These are phyloP conservation scores for Cladophialophora chaetospira DNA, from an alignment of 2,329 filamentous ascomycete species.

Conservation along the genomic window DNA sequence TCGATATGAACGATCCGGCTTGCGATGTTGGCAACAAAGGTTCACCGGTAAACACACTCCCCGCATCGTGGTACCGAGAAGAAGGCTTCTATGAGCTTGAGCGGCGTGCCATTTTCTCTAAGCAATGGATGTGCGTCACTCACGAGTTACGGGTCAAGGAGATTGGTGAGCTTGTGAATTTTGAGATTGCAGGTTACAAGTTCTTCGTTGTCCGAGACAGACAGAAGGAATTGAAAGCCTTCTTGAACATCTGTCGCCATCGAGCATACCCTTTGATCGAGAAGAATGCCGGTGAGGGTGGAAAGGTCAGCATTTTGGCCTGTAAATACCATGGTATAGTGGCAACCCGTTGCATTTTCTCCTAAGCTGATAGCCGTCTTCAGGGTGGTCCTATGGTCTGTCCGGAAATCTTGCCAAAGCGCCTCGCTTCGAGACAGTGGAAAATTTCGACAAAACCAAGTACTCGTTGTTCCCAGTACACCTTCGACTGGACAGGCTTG, in stretches of 20 bases:
- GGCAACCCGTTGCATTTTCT: neutral
- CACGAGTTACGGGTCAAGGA: conserved; percentile 51
- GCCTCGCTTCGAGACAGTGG: conserved; percentile 58
- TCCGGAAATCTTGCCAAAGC: conserved; percentile 62
- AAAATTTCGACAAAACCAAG: conserved; percentile 58
- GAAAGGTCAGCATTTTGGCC: conserved; percentile 48
- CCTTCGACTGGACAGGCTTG: conserved; percentile 24
- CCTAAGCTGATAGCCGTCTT: conserved; percentile 34
- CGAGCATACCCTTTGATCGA: conserved; percentile 58
- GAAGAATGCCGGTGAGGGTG: conserved; percentile 22
- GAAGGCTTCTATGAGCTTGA: conserved; percentile 53
- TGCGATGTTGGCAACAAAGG: neutral
- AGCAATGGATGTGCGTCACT: conserved; percentile 49
- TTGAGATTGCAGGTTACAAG: conserved; percentile 50
- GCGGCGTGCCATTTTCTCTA: conserved; percentile 52
- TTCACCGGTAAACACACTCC: conserved; percentile 35
- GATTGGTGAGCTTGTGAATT: conserved; percentile 45
- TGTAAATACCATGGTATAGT: conserved; percentile 60
- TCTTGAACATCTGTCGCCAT: conserved; percentile 66
- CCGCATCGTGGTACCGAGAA: conserved; percentile 56
- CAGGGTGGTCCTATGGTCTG: conserved; percentile 60
- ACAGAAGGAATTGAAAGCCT: conserved; percentile 57
- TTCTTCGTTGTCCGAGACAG: conserved; percentile 58
- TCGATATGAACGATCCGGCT: neutral
- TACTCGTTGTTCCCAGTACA: conserved; percentile 53